phyloP scores from a whole-genome alignment of 2,329 filamentous ascomycete species.

The Fusarium tanahbumbuense region DNA sequence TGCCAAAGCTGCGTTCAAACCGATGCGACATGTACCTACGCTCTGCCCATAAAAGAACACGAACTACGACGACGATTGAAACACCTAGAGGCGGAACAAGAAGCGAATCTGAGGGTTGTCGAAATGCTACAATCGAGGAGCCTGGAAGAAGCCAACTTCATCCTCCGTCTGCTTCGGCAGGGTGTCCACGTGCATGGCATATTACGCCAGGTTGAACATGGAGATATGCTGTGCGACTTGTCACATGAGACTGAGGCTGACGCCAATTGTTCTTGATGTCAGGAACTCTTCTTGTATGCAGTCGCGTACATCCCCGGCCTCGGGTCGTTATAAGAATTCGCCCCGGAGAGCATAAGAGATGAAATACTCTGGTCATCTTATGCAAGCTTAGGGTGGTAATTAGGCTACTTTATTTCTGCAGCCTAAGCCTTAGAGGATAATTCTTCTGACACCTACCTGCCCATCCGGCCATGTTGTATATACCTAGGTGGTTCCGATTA shows the following conservation, averaged over 20 bases:
- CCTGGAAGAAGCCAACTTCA: not conserved
- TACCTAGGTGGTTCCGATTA: not conserved
- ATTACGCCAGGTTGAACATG: conserved; percentile 16
- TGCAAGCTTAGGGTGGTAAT: no score
- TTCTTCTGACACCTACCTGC: no score
- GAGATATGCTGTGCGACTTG: conserved; percentile 14
- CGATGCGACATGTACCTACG: no score
- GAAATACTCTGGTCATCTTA: no score
- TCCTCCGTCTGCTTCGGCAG: conserved; percentile 15
- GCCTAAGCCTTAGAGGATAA: no score
- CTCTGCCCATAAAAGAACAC: no score
- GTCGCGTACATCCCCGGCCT: no score
- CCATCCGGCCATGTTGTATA: not conserved
- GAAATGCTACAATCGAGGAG: not conserved
- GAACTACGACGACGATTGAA: not conserved
- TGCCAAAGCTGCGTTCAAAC: not conserved
- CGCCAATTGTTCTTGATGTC: not conserved
- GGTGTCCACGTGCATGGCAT: not conserved
- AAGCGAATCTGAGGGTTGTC: not conserved
- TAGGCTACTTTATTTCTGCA: no score
- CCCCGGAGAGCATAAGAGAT: no score
- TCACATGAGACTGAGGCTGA: not conserved
- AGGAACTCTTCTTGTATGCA: not conserved
- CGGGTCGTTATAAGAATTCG: no score
- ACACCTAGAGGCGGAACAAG: not conserved